Base-by-base conservation (phyloP, 2,329 filamentous ascomycete genomes). In the Calonectria leucothoes region DNA sequence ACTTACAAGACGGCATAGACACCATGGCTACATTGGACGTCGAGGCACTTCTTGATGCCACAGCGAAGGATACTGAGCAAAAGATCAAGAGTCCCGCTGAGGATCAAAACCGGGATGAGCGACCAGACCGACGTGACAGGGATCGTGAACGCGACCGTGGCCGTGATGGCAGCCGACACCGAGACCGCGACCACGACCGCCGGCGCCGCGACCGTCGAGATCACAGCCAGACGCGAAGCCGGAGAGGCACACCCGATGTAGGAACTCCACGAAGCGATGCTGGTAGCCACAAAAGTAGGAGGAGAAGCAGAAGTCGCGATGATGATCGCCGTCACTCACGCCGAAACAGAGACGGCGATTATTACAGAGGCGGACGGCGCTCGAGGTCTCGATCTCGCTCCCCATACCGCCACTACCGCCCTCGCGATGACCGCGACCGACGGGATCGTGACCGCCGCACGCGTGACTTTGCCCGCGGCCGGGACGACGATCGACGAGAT, bases 1-100 rank as follows among this genome's bases (percentile, higher is more conserved):
- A 74, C 55, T 72, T 45, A 78, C 64, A 63, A 71, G 61, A 76
- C 70, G 65, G 57, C 67, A 71, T 72, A 79, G 77, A 73, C 77
- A 85, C 77, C 75, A 89, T 90, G 88, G 84, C 87, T 66, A 87
- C 84, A 71, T 83, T 89, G 79, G 95, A 98, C 83, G 95, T 98
- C 80, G 96, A 98, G 89, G 95, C 95, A 78, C 91, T 98, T 77
- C 92, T 98, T 79, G 95, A 98, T 85, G 94, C 94, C 66, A 95
- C 94, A 75, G 94, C 94, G 66, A 93, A 92, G 83, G 88, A 89
- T 77, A 86, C 87, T 68, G 86, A 89, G 68, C 87, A 88, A 80
- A 87, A 87, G 73, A 82, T 80, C 74, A 86, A 86, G 79, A 79
- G 84, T 76, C 83, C 85, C 71, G 82, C 87, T 77, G 90, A 91